Evolutionary conservation across 2,329 filamentous ascomycete species (phyloP), one percentile per base, ranked within the genome.

Genomic region (Talaromyces sp.): DNA sequence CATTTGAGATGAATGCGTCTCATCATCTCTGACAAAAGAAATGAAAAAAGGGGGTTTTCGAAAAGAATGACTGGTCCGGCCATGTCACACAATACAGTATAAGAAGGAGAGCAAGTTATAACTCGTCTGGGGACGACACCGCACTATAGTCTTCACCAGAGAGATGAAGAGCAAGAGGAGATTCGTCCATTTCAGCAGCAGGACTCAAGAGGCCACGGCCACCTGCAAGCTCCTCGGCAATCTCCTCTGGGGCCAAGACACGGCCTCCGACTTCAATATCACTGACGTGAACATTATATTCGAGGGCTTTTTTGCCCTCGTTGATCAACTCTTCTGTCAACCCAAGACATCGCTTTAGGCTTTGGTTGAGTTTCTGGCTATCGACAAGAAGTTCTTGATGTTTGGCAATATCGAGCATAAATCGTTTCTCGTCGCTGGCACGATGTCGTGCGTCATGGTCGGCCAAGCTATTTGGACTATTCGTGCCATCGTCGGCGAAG

Each of bases 241-340:
- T 54, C 54, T 93, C 89, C 64, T 93, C 89, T 0, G 83, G 81
- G 2, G 84, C 81, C 3, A 97, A 80, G 1, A 96, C 89, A 24
- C 91, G 84, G 0, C 92, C 92, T 13, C 92, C 91, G 3, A 97
- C 78, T 67, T 90, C 85, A 35, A 96, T 82, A 69, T 98, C 93
- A 65, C 86, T 90, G 9, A 89, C 84, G 31, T 84, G 84, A 27
- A 97, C 90, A 61, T 85, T 82, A 71, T 96, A 96, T 54, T 89
- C 88, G 2, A 99, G 82, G 0, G 95, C 95, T 71, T 91, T 93
- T 70, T 87, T 89, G 6, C 89, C 95, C 67, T 97, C 92, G 55
- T 85, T 88, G 72, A 99, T 96, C 51, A 99, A 82, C 64, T 90
- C 88, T 71, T 99, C 93, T 0, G 93, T 96, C 84, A 91, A 93